Conservation (phyloP, 208 protist species). For the Trypanosoma grayi region DNA sequence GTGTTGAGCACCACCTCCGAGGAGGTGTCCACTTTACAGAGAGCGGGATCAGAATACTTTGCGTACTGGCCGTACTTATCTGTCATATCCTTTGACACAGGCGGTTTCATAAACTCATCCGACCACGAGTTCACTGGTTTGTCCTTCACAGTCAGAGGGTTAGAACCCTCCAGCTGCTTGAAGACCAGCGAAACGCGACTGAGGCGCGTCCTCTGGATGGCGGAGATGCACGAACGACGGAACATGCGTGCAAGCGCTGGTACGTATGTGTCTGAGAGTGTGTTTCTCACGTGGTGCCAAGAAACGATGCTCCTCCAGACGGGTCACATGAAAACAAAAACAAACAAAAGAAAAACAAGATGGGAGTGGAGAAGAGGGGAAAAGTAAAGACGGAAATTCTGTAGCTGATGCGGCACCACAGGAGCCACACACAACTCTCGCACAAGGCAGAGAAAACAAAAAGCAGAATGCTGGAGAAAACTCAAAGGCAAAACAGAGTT, state of each 20-base stretch:
- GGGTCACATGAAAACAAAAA: background rate
- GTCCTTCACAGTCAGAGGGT: constrained; percentile 82
- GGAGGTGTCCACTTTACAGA: constrained; percentile 72
- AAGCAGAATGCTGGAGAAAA: background rate
- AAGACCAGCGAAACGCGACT: constrained; percentile 68
- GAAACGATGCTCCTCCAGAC: background rate
- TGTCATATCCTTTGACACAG: constrained; percentile 65
- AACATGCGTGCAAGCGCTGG: constrained; percentile 46
- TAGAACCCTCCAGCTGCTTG: constrained; percentile 78
- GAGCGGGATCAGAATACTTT: constrained; percentile 83
- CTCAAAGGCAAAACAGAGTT: background rate
- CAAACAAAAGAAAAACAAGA: constrained; percentile 4
- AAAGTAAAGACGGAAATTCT: too few relatives aligned
- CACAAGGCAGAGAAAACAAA: background rate
- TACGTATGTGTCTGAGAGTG: background rate
- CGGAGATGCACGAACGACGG: constrained; percentile 52
- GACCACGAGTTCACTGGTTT: constrained; percentile 77
- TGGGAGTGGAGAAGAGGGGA: background rate
- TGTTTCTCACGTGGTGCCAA: background rate
- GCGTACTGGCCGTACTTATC: constrained; percentile 82
- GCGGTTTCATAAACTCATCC: constrained; percentile 86
- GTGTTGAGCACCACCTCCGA: constrained; percentile 91
- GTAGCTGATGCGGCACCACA: too few relatives aligned
- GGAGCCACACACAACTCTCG: background rate
- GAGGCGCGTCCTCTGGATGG: constrained; percentile 63